Conservation (phyloP, 306 rosid species). For the Corylus americana region DNA sequence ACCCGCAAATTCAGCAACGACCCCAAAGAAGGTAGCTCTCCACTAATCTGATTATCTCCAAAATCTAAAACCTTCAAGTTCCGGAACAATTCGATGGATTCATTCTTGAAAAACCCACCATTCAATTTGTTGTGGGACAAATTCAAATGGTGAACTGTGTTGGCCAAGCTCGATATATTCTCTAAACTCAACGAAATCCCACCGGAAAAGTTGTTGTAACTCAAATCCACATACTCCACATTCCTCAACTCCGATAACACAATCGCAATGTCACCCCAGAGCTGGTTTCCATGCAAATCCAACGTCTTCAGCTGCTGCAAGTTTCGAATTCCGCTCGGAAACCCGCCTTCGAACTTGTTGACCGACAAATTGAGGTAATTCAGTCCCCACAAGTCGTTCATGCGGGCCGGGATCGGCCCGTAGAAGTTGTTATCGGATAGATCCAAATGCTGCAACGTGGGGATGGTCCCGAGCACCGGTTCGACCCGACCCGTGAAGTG, state of each 20-base stretch:
- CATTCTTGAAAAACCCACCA: slow-evolving; percentile 59
- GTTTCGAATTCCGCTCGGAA: slow-evolving; percentile 59
- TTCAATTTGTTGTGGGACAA: slow-evolving; percentile 56
- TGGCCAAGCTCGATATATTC: slow-evolving; percentile 66
- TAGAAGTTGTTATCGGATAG: slow-evolving; percentile 72
- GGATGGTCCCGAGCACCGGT: slow-evolving; percentile 65
- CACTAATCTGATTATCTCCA: slow-evolving; percentile 59
- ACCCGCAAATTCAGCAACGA: slow-evolving; percentile 54
- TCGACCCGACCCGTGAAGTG: slow-evolving; percentile 72
- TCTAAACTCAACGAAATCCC: slow-evolving; percentile 42
- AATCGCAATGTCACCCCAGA: slow-evolving; percentile 65
- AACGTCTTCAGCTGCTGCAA: slow-evolving; percentile 82
- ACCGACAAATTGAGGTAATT: slow-evolving; percentile 70
- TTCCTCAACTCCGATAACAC: slow-evolving; percentile 53
- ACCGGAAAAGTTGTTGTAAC: slow-evolving; percentile 69
- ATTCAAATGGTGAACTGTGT: slow-evolving; percentile 58
- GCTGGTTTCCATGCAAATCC: slow-evolving; percentile 70
- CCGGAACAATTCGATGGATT: slow-evolving; percentile 52
- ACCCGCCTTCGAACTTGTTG: slow-evolving; percentile 62
- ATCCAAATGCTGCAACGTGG: slow-evolving; percentile 78
- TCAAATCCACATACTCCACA: slow-evolving; percentile 78
- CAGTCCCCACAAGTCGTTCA: slow-evolving; percentile 72
- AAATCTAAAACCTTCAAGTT: slow-evolving; percentile 77
- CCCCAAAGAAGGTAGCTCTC: slow-evolving; percentile 75
- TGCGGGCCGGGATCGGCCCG: slow-evolving; percentile 89